A percentile compares a stretch with the other conserved stretches of the same genome.
Evolutionary conservation across 306 rosid species (phyloP).

Genomic region (Malus asiatica): DNA sequence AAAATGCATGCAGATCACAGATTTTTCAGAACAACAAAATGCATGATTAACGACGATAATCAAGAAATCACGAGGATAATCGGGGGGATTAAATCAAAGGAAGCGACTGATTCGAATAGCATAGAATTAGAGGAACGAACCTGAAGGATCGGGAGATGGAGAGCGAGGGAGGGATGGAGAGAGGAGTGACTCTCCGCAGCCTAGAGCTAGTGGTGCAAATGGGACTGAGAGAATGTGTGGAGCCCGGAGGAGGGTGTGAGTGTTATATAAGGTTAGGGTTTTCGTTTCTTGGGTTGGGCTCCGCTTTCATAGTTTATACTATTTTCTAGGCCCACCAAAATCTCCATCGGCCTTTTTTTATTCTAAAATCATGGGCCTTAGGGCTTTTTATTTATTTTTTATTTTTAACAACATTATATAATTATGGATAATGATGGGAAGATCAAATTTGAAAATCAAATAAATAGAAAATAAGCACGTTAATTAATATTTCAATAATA

Average conservation of each 20-base stretch:
- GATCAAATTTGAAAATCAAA: too few species aligned
- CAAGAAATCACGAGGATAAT: background rate
- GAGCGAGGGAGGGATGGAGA: background rate
- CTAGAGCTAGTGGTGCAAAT: background rate
- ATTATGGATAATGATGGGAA: fast-evolving
- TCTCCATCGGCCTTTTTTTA: background rate
- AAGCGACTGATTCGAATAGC: background rate
- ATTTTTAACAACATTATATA: too few species aligned
- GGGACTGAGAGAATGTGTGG: background rate
- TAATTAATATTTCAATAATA: too few species aligned
- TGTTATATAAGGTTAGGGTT: background rate
- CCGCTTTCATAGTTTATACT: background rate
- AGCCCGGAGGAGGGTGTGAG: background rate
- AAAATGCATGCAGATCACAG: background rate
- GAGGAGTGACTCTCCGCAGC: background rate
- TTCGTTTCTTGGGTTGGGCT: background rate
- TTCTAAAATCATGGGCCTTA: too few species aligned
- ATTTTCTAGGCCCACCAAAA: background rate
- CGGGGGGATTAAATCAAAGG: background rate
- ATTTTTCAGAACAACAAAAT: background rate
- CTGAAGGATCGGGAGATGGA: background rate
- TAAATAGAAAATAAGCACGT: too few species aligned
- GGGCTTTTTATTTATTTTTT: too few species aligned
- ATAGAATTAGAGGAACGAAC: background rate
- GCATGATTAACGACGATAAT: background rate